Evolutionary conservation across 192 early-diverging fungal genomes (phyloP), one percentile per base, ranked within the genome.

Genomic region (Gorgonomyces haynaldii): DNA sequence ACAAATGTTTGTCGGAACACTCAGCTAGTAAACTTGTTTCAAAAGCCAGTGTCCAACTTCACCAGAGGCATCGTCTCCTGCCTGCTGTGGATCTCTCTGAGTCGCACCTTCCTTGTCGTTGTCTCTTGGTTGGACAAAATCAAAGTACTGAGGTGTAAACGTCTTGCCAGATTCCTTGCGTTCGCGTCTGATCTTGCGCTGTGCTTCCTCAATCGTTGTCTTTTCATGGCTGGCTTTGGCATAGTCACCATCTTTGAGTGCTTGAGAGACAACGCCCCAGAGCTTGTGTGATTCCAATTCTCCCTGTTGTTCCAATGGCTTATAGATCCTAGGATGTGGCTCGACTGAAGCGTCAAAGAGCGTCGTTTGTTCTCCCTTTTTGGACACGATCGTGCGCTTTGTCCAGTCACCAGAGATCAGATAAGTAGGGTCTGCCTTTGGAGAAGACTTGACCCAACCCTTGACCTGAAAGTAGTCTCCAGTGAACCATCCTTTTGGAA

Each of bases 401-500:
- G 43, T n/a, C 43, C 43, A 45, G 10, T 25, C 19, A 6, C 43
- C 43, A n/a, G 24, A 4, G 15, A 45, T 16, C 6, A 27, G 8
- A n/a, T 25, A 45, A 13, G n/a, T 15, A 10, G 43, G 43, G 10
- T 5, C 24, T 10, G 23, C n/a, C n/a, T 4, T 13, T 5, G 20
- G 4, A n/a, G 4, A 10, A 4, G 4, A 8, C 9, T 25, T 22
- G 9, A 16, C 38, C 22, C 15, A 30, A 28, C 30, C 45, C 44
- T 24, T 64, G 45, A 25, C 41, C 19, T 78, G 75, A 57, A 86
- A 83, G 39, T 82, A 75, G 40, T 86, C 84, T 47, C 86, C 86
- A 13, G 81, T 81, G 51, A 86, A 67, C 76, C 82, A 86, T 15
- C 82, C 79, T 45, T 78, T 82, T 40, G 79, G 75, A 38, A 69